Evolutionary conservation across 1,139 yeast genomes (phyloP).

Genomic region (Pichia sp.): DNA sequence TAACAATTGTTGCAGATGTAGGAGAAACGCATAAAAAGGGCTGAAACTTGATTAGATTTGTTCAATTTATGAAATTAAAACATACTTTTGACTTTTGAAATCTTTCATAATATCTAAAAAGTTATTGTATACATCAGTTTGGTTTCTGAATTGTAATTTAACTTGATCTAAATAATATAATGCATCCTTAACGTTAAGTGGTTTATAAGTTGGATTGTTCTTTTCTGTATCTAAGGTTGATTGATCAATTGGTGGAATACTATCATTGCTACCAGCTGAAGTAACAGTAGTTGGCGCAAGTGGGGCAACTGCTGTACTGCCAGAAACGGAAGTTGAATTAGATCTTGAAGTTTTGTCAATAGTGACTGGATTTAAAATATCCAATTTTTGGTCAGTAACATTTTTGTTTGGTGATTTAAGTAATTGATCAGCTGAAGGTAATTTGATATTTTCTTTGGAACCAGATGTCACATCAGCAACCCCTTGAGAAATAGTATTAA

Average conservation of each 20-base stretch:
- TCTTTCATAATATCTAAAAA: conserved; percentile 97
- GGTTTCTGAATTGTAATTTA: conserved; percentile 81
- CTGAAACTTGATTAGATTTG: too few species aligned
- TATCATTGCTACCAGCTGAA: too few species aligned
- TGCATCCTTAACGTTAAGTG: conserved; percentile 93
- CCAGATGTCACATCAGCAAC: conserved; percentile 6
- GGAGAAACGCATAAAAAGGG: too few species aligned
- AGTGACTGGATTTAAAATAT: conserved; percentile 4
- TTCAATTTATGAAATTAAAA: conserved; percentile 13
- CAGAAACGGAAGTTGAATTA: conserved; percentile 12
- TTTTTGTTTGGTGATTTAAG: conserved; percentile 10
- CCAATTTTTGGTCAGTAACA: conserved; percentile 6
- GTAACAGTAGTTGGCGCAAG: conserved; percentile 3
- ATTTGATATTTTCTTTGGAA: conserved; percentile 18
- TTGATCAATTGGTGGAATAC: background rate
- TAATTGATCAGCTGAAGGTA: conserved; percentile 20
- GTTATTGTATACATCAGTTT: conserved; percentile 94
- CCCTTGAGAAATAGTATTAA: conserved; percentile 11
- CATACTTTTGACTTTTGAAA: conserved; percentile 80
- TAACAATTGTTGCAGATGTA: too few species aligned
- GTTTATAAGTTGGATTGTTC: conserved; percentile 48
- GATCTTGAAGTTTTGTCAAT: conserved; percentile 15
- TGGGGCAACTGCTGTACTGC: conserved; percentile 19
- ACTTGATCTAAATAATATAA: conserved; percentile 92
- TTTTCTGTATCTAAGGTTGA: conserved; percentile 2